Evolutionary conservation across 2,329 filamentous ascomycete genomes (phyloP).

Genomic region (Fusarium sp.): DNA sequence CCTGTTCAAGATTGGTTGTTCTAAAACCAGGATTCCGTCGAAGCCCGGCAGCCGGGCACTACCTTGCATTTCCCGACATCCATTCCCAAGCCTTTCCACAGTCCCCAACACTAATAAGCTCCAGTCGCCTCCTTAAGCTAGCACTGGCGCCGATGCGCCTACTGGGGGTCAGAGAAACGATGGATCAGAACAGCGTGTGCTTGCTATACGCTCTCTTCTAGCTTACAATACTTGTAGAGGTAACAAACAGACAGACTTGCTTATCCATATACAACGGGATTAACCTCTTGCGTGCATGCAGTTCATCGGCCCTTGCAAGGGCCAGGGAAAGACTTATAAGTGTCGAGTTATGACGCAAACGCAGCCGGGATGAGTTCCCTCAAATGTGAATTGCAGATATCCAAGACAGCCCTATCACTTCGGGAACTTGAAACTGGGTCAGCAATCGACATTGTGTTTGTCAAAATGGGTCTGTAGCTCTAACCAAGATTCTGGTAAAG

Average conservation of each 20-base stretch:
- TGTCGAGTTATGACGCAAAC: conserved; percentile 36
- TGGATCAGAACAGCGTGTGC: neutral
- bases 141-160: conserved; percentile 20
- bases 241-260: conserved; percentile 9
- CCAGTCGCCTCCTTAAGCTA: conserved; percentile 5
- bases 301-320: conserved; percentile 15
- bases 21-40: conserved; percentile 14
- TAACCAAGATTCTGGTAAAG: neutral
- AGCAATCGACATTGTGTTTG: neutral
- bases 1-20: neutral
- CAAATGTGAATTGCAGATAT: neutral
- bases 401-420: neutral
- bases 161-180: neutral
- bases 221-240: neutral
- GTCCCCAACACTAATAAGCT: neutral
- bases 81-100: conserved; percentile 28
- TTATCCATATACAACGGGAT: conserved; percentile 7
- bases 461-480: neutral
- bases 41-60: conserved; percentile 16
- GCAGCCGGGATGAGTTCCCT: neutral
- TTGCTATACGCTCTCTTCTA: neutral
- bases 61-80: conserved; percentile 28
- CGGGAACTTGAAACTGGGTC: conserved; percentile 12
- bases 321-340: conserved; percentile 16
- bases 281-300: conserved; percentile 20